Base-by-base conservation (phyloP, 2,329 filamentous ascomycete species). In the Clonostachys rhizophaga region DNA sequence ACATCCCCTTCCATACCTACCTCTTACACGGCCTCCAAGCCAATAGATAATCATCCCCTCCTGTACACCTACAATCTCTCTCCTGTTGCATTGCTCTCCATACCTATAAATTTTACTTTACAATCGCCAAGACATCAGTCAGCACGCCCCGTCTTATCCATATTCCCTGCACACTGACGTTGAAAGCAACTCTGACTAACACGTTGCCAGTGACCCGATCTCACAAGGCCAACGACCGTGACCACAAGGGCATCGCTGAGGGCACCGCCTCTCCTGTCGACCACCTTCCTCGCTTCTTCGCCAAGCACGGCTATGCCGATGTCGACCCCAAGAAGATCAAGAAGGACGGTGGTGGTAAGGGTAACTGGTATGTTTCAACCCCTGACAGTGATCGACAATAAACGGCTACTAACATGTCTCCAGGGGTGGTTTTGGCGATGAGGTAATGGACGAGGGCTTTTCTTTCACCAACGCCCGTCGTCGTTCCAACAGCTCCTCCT, bases 141-240 rank as follows among this genome's bases (percentile, higher is more conserved):
- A 11, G 36, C 40, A 13, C 24, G 4, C 10, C 20, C 34, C 34
- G n/a, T 40, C 17, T 34, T 7, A 10, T 43, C 12, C 37, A n/a
- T 18, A n/a, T n/a, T 40, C 37, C 7, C n/a, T 40, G 37, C 37
- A n/a, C 17, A n/a, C 6, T 11, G 34, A 14, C 42, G n/a, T 14
- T 33, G 20, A 33, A 14, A 42, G 12, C 20, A 17, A 34, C 24
- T 7, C 30, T 36, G 16, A 54, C 55, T 53, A 47, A 52, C 48
- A 42, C 40, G 13, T 30, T 30, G 14, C 17, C 58, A 96, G 91
- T 99, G 92, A 96, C 94, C 75, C 92, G 94, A 68, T 95, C 92
- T 55, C 89, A 92, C 83, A 99, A 97, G 78, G 82, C 79, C 76
- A 95, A 91, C 74, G 90, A 95, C 71, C 91, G 91, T 72, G 87